Percentiles rank a stretch among this genome's conserved stretches.
phyloP scores from a whole-genome alignment of 306 rosid species.

The Lagenaria siceraria region DNA sequence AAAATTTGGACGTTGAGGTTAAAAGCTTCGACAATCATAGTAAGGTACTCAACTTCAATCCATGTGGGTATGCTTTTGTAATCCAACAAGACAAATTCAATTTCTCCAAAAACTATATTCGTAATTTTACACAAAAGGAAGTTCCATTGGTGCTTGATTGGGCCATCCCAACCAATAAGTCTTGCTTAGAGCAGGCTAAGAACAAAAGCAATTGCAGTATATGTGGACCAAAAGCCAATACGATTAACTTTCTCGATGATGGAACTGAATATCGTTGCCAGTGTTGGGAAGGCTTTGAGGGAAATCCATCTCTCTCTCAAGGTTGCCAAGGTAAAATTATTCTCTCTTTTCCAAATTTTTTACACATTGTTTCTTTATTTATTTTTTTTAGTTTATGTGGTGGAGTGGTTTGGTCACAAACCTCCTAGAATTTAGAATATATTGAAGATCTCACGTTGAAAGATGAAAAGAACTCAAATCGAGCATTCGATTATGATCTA shows the following conservation, averaged over 20 bases:
- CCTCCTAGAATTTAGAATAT: too few species aligned
- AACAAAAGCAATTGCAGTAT: neutral
- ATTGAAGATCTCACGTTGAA: too few species aligned
- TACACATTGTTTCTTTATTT: too few species aligned
- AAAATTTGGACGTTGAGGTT: accelerated
- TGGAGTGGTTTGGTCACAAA: too few species aligned
- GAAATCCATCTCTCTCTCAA: slow-evolving; percentile 26
- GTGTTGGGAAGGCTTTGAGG: slow-evolving; percentile 20
- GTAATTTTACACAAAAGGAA: neutral
- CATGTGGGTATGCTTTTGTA: slow-evolving; percentile 22
- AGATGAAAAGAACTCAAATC: too few species aligned
- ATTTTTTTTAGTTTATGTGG: too few species aligned
- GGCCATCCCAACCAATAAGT: slow-evolving; percentile 6
- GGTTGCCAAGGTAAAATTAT: slow-evolving; percentile 22
- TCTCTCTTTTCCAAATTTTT: too few species aligned
- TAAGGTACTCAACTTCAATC: neutral
- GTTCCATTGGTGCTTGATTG: slow-evolving; percentile 29
- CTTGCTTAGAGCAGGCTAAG: neutral
- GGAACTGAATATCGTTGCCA: slow-evolving; percentile 25
- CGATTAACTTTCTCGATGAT: neutral
- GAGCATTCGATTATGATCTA: too few species aligned
- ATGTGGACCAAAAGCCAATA: neutral
- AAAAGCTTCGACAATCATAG: accelerated
- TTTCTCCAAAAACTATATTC: neutral
- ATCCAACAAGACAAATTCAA: slow-evolving; percentile 9